phyloP scores from a whole-genome alignment of 495 filamentous ascomycete species.

The Annulohypoxylon maeteangense region DNA sequence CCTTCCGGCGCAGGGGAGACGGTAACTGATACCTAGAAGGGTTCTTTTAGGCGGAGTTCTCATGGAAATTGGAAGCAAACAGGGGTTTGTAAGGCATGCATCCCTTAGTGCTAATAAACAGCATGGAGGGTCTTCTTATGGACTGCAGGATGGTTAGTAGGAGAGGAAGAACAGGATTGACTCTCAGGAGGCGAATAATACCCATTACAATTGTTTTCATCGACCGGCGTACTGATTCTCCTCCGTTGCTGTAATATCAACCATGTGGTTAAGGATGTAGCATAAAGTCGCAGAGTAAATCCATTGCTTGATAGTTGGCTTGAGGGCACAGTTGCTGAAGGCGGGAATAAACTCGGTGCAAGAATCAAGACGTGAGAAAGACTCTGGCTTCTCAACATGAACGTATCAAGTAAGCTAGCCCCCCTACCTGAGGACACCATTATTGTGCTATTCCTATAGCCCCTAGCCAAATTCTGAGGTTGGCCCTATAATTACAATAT shows the following conservation, averaged over 20 bases:
- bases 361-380: background rate
- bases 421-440: background rate
- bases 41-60: slow-evolving; percentile 7
- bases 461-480: background rate
- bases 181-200: slow-evolving; percentile 48
- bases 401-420: background rate
- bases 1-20: background rate
- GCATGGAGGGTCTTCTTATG: slow-evolving; percentile 9
- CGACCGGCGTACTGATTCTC: slow-evolving; percentile 22
- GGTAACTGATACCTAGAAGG: background rate
- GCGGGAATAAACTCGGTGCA: background rate
- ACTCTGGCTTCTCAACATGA: background rate
- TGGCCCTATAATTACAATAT: background rate
- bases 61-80: slow-evolving; percentile 17
- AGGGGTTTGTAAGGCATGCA: background rate
- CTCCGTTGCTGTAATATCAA: slow-evolving; percentile 1
- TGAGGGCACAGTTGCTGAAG: background rate
- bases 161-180: slow-evolving; percentile 34
- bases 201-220: slow-evolving; percentile 40
- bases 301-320: background rate
- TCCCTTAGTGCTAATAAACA: slow-evolving; percentile 11
- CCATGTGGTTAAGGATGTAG: slow-evolving; percentile 2
- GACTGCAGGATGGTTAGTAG: slow-evolving; percentile 28
- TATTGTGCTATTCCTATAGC: background rate
- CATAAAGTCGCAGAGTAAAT: slow-evolving; percentile 8